A percentile compares a stretch with the other conserved stretches of the same genome.
Evolutionary conservation across 345 rosid species (phyloP).

Genomic region (Cardamine resedifolia): DNA sequence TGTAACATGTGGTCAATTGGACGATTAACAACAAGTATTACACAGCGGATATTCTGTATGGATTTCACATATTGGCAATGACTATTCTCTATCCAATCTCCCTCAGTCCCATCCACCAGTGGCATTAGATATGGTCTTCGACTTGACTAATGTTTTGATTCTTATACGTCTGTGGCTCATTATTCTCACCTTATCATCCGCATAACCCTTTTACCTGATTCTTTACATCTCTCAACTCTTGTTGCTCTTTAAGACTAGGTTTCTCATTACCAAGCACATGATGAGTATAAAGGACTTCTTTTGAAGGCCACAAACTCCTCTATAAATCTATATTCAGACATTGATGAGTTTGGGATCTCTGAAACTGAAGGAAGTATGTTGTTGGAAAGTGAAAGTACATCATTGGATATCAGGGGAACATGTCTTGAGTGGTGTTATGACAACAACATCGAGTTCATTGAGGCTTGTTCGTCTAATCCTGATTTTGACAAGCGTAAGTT

Average conservation of each 20-base stretch:
- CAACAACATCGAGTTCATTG: conserved; percentile 75
- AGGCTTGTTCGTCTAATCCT: conserved; percentile 81
- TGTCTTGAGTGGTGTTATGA: conserved; percentile 79
- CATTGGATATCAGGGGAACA: conserved; percentile 50
- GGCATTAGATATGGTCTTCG: conserved; percentile 87
- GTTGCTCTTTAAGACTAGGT: conserved; percentile 70
- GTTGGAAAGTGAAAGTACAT: conserved; percentile 57
- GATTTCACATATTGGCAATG: conserved; percentile 67
- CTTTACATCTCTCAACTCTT: conserved; percentile 64
- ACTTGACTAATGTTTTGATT: conserved; percentile 63
- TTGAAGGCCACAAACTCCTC: conserved; percentile 43
- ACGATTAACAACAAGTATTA: conserved; percentile 84
- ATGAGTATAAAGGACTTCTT: conserved; percentile 61
- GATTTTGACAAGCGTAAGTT: conserved; percentile 82
- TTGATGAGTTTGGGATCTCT: conserved; percentile 60
- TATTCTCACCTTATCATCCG: conserved; percentile 4
- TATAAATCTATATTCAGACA: conserved; percentile 37
- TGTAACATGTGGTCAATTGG: conserved; percentile 75
- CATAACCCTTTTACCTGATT: conserved; percentile 17
- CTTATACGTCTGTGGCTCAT: background rate
- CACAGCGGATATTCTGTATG: conserved; percentile 78
- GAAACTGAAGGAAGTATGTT: conserved; percentile 73
- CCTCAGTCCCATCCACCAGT: conserved; percentile 48
- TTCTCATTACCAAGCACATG: conserved; percentile 77
- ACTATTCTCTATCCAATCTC: conserved; percentile 41